phyloP scores from a whole-genome alignment of 2,329 filamentous ascomycete species.

The Botryotinia narcissicola region DNA sequence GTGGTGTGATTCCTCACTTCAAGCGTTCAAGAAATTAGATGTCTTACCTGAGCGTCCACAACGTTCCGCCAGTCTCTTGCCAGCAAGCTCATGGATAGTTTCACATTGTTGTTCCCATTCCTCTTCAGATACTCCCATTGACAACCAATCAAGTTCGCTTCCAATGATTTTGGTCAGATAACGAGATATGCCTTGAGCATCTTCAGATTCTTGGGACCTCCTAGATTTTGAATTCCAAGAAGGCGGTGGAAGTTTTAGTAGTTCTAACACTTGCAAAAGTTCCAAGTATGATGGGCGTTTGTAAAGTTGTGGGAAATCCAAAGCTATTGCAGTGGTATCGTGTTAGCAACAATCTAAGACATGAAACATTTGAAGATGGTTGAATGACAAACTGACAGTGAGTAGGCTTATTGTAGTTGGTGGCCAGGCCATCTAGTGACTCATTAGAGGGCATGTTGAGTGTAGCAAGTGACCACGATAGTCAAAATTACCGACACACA shows the following conservation, averaged over 20 bases:
- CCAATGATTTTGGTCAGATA: conserved; percentile 70
- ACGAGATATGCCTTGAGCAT: conserved; percentile 53
- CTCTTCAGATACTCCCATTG: conserved; percentile 31
- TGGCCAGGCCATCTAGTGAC: not conserved
- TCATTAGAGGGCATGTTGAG: conserved; percentile 10
- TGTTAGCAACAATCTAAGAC: not conserved
- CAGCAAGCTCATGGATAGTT: conserved; percentile 73
- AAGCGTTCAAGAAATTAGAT: conserved; percentile 6
- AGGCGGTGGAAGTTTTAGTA: conserved; percentile 64
- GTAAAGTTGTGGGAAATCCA: conserved; percentile 82
- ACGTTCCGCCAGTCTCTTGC: conserved; percentile 75
- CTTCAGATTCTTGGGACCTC: conserved; percentile 40
- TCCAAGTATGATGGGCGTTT: conserved; percentile 65
- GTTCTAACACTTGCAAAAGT: conserved; percentile 63
- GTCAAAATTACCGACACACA: not conserved
- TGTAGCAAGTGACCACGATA: not conserved
- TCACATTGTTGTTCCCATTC: conserved; percentile 54
- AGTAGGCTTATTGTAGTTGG: not conserved
- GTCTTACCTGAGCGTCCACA: conserved; percentile 69
- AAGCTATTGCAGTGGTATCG: conserved; percentile 44
- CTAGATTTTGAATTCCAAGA: conserved; percentile 55
- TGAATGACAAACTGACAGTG: conserved; percentile 10
- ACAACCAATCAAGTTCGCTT: conserved; percentile 66
- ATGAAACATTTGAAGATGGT: not conserved
- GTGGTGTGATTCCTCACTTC: not conserved